These are phyloP conservation scores for Pseudogymnoascus sp. DNA, from an alignment of 2,329 filamentous ascomycete species.

Conservation along the genomic window DNA sequence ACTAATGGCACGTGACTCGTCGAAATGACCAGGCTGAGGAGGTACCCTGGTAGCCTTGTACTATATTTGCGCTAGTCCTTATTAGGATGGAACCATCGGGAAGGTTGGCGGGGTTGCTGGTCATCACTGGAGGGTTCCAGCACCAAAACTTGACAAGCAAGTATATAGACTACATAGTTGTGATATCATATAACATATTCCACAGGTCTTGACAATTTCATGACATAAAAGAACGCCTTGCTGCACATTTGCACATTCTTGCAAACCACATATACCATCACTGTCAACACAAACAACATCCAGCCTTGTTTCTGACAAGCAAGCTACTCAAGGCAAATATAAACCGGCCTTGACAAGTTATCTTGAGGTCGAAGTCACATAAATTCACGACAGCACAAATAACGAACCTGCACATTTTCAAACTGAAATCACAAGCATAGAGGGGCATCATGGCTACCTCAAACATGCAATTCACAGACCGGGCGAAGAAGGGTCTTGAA, in stretches of 20 bases:
- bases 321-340: not conserved
- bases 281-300: not conserved
- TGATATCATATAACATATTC: not conserved
- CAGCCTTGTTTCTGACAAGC: not conserved
- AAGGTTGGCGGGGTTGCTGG: constrained; percentile 5
- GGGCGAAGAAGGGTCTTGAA: constrained; percentile 80
- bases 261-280: not conserved
- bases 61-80: not conserved
- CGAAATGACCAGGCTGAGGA: not conserved
- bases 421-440: not conserved
- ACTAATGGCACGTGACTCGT: not conserved
- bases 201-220: not conserved
- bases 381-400: not conserved
- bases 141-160: not conserved
- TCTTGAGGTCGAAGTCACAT: not conserved
- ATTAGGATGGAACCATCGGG: not conserved
- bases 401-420: not conserved
- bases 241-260: not conserved
- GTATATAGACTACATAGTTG: not conserved
- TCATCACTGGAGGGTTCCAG: not conserved
- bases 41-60: not conserved
- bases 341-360: not conserved
- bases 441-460: constrained; percentile 52
- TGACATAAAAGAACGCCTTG: not conserved
- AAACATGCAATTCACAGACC: constrained; percentile 87